phyloP scores from a whole-genome alignment of 1,284 basidiomycete genomes.

The Anthracocystis walkeri region DNA sequence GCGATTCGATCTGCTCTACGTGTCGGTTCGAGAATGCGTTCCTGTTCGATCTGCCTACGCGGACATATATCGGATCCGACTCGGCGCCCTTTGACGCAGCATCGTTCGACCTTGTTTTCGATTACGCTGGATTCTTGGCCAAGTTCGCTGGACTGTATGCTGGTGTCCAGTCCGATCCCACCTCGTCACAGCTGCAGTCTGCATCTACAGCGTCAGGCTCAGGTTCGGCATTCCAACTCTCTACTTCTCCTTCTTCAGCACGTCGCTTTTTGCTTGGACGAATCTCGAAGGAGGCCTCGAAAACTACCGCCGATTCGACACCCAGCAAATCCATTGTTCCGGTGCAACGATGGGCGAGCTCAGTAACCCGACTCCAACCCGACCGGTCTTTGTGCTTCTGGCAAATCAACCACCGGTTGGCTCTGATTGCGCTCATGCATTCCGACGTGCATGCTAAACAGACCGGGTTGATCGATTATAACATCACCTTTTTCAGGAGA shows the following conservation, averaged over 20 bases:
- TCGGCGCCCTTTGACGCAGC: slow-evolving; percentile 89
- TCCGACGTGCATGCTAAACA: slow-evolving; percentile 82
- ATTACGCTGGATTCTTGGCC: slow-evolving; percentile 88
- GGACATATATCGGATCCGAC: slow-evolving; percentile 91
- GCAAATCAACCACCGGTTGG: slow-evolving; percentile 81
- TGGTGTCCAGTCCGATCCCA: slow-evolving; percentile 9
- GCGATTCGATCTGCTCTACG: slow-evolving; percentile 72
- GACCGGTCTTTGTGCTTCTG: slow-evolving; percentile 87
- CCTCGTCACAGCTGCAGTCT: slow-evolving; percentile 1
- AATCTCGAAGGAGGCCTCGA: slow-evolving; percentile 23
- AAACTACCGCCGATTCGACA: background rate
- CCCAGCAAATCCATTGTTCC: background rate
- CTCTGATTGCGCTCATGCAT: slow-evolving; percentile 83
- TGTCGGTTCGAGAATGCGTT: slow-evolving; percentile 92
- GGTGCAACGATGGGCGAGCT: slow-evolving; percentile 53
- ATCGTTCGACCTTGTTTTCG: slow-evolving; percentile 87
- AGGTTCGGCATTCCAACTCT: slow-evolving; percentile 20
- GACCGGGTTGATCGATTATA: slow-evolving; percentile 88
- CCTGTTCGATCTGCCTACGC: slow-evolving; percentile 86
- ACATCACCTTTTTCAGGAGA: slow-evolving; percentile 83
- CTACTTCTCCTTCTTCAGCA: slow-evolving; percentile 40
- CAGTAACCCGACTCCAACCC: slow-evolving; percentile 75
- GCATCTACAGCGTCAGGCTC: slow-evolving; percentile 3
- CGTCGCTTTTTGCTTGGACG: slow-evolving; percentile 31
- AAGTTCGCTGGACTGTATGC: slow-evolving; percentile 86